Evolutionary conservation across 768 basidiomycete genomes (phyloP).

Genomic region (Gloeopeniophorella convolvens): DNA sequence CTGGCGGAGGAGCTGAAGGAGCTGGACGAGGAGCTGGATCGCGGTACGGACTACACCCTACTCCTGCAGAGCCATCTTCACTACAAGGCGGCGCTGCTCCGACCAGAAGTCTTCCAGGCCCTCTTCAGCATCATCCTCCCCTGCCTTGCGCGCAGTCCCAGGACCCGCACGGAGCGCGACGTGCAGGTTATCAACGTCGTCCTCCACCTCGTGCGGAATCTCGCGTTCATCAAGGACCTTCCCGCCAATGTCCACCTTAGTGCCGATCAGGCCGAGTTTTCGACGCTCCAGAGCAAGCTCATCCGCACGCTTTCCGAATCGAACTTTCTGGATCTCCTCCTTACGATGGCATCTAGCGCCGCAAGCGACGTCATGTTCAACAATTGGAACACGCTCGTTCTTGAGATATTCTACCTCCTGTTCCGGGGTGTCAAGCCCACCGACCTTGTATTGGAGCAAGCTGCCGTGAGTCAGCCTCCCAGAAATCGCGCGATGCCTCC

Average conservation of each 20-base stretch:
- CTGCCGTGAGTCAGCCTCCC: conserved; percentile 42
- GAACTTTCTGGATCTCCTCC: conserved; percentile 66
- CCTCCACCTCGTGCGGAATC: conserved; percentile 85
- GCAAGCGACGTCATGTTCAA: conserved; percentile 74
- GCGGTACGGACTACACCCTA: conserved; percentile 83
- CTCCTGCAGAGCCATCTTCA: conserved; percentile 72
- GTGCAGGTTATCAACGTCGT: conserved; percentile 83
- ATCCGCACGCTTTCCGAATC: conserved; percentile 65
- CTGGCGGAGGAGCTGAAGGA: conserved; percentile 92
- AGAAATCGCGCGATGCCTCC: too few species aligned
- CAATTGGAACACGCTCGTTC: conserved; percentile 79
- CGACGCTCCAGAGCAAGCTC: conserved; percentile 71
- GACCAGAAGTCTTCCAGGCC: conserved; percentile 61
- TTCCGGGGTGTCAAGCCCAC: conserved; percentile 73
- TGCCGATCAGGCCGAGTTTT: conserved; percentile 72
- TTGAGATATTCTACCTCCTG: conserved; percentile 90
- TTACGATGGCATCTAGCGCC: conserved; percentile 80
- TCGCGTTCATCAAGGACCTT: conserved; percentile 89
- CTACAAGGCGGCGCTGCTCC: conserved; percentile 81
- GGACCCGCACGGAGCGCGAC: conserved; percentile 74
- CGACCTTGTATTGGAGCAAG: conserved; percentile 51
- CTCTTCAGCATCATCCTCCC: conserved; percentile 73
- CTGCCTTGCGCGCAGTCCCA: conserved; percentile 59
- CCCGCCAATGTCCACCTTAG: conserved; percentile 64
- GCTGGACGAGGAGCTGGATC: conserved; percentile 75